Percentiles rank a stretch among this genome's conserved stretches.
These are phyloP conservation scores for Fonsecaea monophora DNA, from an alignment of 2,329 filamentous ascomycete genomes.

Conservation along the genomic window DNA sequence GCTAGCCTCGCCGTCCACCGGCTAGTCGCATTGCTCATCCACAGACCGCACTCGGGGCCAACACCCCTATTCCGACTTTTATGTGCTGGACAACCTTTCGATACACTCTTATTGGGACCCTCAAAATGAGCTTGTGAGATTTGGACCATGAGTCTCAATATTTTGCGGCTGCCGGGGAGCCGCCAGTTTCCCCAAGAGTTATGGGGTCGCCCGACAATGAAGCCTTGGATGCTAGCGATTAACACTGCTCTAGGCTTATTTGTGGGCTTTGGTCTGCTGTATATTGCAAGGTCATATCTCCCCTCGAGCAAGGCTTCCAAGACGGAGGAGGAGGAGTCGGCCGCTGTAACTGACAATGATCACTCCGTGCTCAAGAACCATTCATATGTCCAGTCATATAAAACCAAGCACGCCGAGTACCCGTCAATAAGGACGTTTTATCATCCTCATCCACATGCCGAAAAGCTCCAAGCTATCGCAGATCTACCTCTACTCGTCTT, in stretches of 20 bases:
- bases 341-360: conserved; percentile 61
- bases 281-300: conserved; percentile 20
- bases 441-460: conserved; percentile 79
- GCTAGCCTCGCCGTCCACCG: conserved; percentile 14
- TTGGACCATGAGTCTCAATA: conserved; percentile 10
- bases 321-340: not conserved
- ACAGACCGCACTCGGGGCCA: conserved; percentile 16
- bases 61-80: conserved; percentile 2
- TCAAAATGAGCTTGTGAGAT: not conserved
- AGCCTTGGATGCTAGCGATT: conserved; percentile 18
- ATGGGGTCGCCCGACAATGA: conserved; percentile 7
- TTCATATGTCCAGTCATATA: conserved; percentile 73
- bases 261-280: conserved; percentile 26
- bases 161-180: not conserved
- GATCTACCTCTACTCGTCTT: conserved; percentile 87
- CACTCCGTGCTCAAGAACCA: conserved; percentile 81
- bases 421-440: conserved; percentile 81
- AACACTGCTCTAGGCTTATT: conserved; percentile 20
- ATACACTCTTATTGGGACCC: not conserved
- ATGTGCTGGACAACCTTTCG: not conserved
- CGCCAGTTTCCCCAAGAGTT: conserved; percentile 5
- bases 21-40: conserved; percentile 15
- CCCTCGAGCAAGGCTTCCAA: conserved; percentile 5
- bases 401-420: conserved; percentile 74
- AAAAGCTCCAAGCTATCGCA: conserved; percentile 73